Percentiles rank a stretch among this genome's conserved stretches.
These are phyloP conservation scores for Lipomyces japonicus DNA, from an alignment of 805 yeast genomes.

Conservation along the genomic window DNA sequence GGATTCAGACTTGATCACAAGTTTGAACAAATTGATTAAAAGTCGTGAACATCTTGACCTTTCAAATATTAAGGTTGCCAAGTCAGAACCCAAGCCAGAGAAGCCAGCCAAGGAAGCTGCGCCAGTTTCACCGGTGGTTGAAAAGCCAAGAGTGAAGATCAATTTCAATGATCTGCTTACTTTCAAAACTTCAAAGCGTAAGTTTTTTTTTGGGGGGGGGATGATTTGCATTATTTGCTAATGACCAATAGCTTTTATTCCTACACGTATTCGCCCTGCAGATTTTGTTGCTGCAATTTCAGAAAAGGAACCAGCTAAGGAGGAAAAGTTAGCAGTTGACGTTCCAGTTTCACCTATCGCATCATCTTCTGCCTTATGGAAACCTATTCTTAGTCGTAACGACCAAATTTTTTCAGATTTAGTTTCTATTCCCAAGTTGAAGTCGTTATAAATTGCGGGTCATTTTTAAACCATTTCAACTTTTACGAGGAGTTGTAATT, in stretches of 20 bases:
- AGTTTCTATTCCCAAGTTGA: constrained; percentile 39
- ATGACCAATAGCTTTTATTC: constrained; percentile 8
- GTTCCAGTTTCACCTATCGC: constrained; percentile 2
- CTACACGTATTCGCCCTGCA: constrained; percentile 21
- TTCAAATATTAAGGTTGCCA: constrained; percentile 49
- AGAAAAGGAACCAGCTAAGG: constrained; percentile 2
- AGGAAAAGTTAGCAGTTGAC: not conserved
- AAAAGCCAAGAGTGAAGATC: constrained; percentile 27
- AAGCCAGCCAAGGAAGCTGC: constrained; percentile 21
- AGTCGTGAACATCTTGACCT: constrained; percentile 64
- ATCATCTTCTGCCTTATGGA: not conserved
- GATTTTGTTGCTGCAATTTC: constrained; percentile 10
- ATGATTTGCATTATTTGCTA: not conserved
- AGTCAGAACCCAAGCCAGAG: constrained; percentile 35
- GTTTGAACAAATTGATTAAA: constrained; percentile 55
- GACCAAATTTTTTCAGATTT: constrained; percentile 27
- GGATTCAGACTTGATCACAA: constrained; percentile 49
- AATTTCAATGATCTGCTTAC: constrained; percentile 25
- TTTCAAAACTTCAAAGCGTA: constrained; percentile 26
- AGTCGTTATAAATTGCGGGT: constrained; percentile 10
- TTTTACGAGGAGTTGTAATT: too few species aligned
- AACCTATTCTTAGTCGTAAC: constrained; percentile 13
- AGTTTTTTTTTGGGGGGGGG: not conserved
- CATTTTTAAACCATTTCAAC: too few species aligned
- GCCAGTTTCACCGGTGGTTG: constrained; percentile 14